Conservation (phyloP, 148 eudicot species). For the Chenopodium suecicum region DNA sequence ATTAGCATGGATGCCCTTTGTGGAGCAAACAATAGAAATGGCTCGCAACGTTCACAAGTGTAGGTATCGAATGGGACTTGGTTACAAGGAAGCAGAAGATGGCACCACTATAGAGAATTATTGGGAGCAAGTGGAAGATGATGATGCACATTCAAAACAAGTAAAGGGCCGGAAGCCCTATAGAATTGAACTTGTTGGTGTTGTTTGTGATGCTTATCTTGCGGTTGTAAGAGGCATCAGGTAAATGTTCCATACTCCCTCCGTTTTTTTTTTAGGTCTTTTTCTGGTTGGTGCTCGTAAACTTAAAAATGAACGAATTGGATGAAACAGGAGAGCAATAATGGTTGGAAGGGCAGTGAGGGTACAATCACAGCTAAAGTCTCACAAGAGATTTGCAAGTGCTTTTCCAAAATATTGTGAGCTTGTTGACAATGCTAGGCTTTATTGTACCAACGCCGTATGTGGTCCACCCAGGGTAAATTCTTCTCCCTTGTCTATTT, state of each 20-base stretch:
- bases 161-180: slow-evolving; percentile 52
- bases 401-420: slow-evolving; percentile 59
- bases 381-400: slow-evolving; percentile 84
- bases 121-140: slow-evolving; percentile 59
- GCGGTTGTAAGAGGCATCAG: slow-evolving; percentile 93
- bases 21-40: slow-evolving; percentile 76
- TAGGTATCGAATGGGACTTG: slow-evolving; percentile 82
- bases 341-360: slow-evolving; percentile 76
- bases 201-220: slow-evolving; percentile 81
- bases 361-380: slow-evolving; percentile 78
- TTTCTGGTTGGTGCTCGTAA: no score
- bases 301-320: no score
- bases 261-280: no score
- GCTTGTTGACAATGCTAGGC: slow-evolving; percentile 83
- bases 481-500: background rate
- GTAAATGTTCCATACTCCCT: slow-evolving; percentile 21
- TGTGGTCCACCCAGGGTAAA: slow-evolving; percentile 60
- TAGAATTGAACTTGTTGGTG: slow-evolving; percentile 87
- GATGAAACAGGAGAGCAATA: slow-evolving; percentile 68
- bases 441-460: slow-evolving; percentile 64
- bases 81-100: slow-evolving; percentile 62
- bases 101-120: slow-evolving; percentile 57
- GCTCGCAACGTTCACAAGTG: slow-evolving; percentile 67
- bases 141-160: slow-evolving; percentile 18
- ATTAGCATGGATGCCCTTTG: slow-evolving; percentile 81